Evolutionary conservation across 1,284 basidiomycete genomes (phyloP).

Genomic region (Ganoderma lingzhi): DNA sequence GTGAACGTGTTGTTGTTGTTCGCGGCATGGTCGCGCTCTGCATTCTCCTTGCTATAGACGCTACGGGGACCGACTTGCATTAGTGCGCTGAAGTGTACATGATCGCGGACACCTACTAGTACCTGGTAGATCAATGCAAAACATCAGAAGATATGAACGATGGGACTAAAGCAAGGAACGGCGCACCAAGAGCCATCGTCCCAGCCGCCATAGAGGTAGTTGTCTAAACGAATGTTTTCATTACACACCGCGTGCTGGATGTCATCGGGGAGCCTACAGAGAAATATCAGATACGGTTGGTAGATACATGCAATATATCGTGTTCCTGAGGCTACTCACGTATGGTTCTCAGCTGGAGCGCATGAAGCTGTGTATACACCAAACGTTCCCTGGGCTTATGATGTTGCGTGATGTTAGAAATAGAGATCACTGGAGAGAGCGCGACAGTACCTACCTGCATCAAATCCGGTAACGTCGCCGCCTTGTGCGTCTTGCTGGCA

Average conservation of each 20-base stretch:
- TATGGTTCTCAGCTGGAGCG: conserved; percentile 17
- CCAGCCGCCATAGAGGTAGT: conserved; percentile 29
- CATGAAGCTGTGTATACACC: conserved; percentile 14
- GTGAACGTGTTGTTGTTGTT: conserved; percentile 26
- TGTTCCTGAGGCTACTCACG: conserved; percentile 1
- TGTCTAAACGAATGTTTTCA: conserved; percentile 22
- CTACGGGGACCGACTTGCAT: neutral
- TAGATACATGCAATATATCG: neutral
- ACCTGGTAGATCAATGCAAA: neutral
- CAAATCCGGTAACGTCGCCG: conserved; percentile 16
- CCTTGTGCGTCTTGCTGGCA: conserved; percentile 24
- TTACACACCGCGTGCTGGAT: conserved; percentile 29
- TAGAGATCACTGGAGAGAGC: no score
- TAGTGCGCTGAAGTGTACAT: neutral
- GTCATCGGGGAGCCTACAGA: conserved; percentile 11
- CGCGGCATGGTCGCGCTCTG: conserved; percentile 16
- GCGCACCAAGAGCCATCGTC: conserved; percentile 25
- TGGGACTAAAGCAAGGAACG: neutral
- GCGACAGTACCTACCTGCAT: conserved; percentile 22
- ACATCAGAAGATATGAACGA: neutral
- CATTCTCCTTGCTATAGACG: conserved; percentile 23
- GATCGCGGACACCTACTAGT: neutral
- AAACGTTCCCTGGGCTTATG: conserved; percentile 22
- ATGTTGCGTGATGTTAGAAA: neutral
- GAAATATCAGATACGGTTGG: neutral